Evolutionary conservation across 2,329 filamentous ascomycete species (phyloP), one percentile per base, ranked within the genome.

Genomic region (Fusarium sp.): DNA sequence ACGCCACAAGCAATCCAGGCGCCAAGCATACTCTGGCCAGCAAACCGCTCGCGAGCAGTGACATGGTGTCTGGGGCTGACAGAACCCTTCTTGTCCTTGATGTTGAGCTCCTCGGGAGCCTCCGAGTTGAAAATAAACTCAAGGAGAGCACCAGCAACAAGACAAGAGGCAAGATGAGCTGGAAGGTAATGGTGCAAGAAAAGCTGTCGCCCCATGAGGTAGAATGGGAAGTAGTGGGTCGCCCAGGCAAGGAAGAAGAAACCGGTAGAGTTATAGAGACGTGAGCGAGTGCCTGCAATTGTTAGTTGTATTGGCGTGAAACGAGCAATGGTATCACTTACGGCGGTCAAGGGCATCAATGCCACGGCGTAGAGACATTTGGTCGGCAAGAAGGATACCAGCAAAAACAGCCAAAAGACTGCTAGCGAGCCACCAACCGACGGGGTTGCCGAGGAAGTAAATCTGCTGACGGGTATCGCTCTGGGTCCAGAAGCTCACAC

Each of bases 211-310:
- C 94, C 94, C 94, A 99, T 99, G 63, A 97, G 87, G 80, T 88
- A 99, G 82, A 99, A 99, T 48, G 94, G 94, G 76, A 97, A 87
- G 81, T 97, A 99, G 76, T 99, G 95, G 3, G 93, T 94, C 13
- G 92, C 93, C 95, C 95, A 99, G 52, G 93, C 92, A 53, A 99
- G 86, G 87, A 97, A 98, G 82, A 99, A 96, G 85, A 99, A 99
- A 21, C 95, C 95, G 1, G 95, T 98, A 50, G 93, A 97, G 83
- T 98, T 98, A 80, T 99, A 99, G 45, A 99, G 84, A 63, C 93
- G 93, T 21, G 91, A 93, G 65, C 95, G 93, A 27, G 95, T 93
- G 66, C 93, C 93, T 90, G 72, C 44, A 39, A 11, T 49, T 42
- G 71, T 80, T 72, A 80, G 73, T 50, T 25, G 32, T 37, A 27